A percentile compares a stretch with the other conserved stretches of the same genome.
Evolutionary conservation across 805 yeast genomes (phyloP).

Genomic region (Starmerella powellii): DNA sequence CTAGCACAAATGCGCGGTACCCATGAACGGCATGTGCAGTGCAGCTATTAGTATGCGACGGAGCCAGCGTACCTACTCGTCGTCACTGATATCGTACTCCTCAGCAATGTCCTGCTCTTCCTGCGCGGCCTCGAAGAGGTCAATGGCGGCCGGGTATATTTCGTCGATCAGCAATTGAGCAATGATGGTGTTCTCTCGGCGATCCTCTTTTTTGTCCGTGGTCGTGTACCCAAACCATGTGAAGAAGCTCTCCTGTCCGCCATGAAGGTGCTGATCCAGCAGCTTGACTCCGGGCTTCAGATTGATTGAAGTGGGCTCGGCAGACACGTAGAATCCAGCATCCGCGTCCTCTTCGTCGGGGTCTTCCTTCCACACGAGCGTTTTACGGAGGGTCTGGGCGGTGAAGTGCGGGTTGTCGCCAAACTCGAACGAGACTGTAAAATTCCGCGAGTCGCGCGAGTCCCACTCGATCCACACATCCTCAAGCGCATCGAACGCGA

Average conservation of each 20-base stretch:
- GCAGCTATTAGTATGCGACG: no score
- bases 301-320: slow-evolving; percentile 42
- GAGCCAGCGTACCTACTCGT: not conserved
- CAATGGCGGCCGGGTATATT: slow-evolving; percentile 72
- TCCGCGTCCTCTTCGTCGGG: slow-evolving; percentile 5
- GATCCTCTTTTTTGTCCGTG: slow-evolving; percentile 52
- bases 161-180: slow-evolving; percentile 66
- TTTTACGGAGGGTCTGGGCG: slow-evolving; percentile 49
- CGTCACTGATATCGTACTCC: slow-evolving; percentile 22
- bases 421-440: slow-evolving; percentile 50
- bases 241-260: slow-evolving; percentile 57
- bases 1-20: no score
- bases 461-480: slow-evolving; percentile 48
- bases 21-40: no score
- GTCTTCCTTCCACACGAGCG: slow-evolving; percentile 33
- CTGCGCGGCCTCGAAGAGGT: slow-evolving; percentile 36
- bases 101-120: slow-evolving; percentile 18
- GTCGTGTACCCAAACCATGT: slow-evolving; percentile 86
- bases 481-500: slow-evolving; percentile 52
- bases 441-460: slow-evolving; percentile 39
- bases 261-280: slow-evolving; percentile 32
- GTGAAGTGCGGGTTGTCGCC: slow-evolving; percentile 38
- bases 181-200: slow-evolving; percentile 54
- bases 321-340: slow-evolving; percentile 22
- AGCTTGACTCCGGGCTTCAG: slow-evolving; percentile 71